Conservation (phyloP, 108 stramenopile species). For the Cylindrotheca fusiformis region DNA sequence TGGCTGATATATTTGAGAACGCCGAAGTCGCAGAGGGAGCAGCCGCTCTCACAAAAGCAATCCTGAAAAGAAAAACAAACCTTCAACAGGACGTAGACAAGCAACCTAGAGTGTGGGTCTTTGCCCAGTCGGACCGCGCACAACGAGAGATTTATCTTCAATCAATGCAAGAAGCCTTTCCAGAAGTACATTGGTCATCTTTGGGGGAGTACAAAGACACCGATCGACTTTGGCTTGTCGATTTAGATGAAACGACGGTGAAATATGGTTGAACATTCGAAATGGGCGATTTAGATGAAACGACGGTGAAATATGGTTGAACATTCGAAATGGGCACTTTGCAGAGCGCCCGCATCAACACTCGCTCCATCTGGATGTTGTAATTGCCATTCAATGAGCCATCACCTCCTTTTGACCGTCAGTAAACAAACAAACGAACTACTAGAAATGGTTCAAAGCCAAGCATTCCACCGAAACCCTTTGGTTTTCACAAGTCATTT, state of each 20-base stretch:
- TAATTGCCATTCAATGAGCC: too few species aligned
- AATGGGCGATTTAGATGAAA: conserved; percentile 70
- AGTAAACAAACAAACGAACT: too few species aligned
- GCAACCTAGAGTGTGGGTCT: conserved; percentile 59
- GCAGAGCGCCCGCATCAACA: too few species aligned
- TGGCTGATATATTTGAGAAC: conserved; percentile 81
- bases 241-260: conserved; percentile 62
- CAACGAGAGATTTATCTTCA: conserved; percentile 59
- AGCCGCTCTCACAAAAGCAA: conserved; percentile 28
- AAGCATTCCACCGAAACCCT: too few species aligned
- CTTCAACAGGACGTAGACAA: too few species aligned
- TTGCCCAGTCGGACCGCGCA: conserved; percentile 76
- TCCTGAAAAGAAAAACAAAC: conserved; percentile 10
- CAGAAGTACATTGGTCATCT: conserved; percentile 24
- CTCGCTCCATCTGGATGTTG: too few species aligned
- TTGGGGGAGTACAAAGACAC: conserved; percentile 14
- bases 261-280: conserved; percentile 39
- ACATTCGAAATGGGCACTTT: too few species aligned
- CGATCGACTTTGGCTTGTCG: conserved; percentile 49
- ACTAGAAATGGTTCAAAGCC: too few species aligned
- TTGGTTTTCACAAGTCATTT: too few species aligned
- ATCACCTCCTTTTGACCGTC: too few species aligned
- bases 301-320: conserved; percentile 42
- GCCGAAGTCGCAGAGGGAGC: conserved; percentile 60
- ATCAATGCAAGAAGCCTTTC: conserved; percentile 11